These are phyloP conservation scores for Nakaseomyces kungkrabaensis DNA, from an alignment of 1,139 yeast genomes.

Conservation along the genomic window DNA sequence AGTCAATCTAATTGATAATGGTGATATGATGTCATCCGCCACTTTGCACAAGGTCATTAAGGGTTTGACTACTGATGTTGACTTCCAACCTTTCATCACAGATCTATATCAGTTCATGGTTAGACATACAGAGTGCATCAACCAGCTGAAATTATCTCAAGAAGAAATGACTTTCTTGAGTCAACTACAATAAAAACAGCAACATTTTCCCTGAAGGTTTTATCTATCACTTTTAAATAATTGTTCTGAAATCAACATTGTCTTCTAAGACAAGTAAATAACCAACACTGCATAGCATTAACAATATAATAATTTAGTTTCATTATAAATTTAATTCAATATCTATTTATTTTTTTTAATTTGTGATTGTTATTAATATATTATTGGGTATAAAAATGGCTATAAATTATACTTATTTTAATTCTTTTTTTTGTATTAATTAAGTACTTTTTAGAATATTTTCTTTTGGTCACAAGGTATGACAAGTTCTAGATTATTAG, in stretches of 20 bases:
- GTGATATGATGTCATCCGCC: slow-evolving; percentile 11
- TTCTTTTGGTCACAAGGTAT: no score
- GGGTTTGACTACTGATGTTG: slow-evolving; percentile 23
- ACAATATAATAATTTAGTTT: neutral
- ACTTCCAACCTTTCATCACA: slow-evolving; percentile 19
- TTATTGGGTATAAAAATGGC: neutral
- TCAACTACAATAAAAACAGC: slow-evolving; percentile 7
- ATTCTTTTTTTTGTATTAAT: neutral
- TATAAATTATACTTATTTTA: neutral
- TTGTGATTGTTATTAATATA: neutral
- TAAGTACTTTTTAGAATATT: neutral
- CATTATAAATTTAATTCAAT: no score
- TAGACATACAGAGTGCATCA: slow-evolving; percentile 16
- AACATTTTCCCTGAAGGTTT: no score
- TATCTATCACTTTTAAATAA: no score
- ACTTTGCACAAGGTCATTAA: slow-evolving; percentile 19
- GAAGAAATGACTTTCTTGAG: slow-evolving; percentile 22
- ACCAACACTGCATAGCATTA: neutral
- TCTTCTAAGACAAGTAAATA: no score
- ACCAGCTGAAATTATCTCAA: slow-evolving; percentile 13
- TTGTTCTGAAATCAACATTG: no score
- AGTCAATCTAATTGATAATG: slow-evolving; percentile 18
- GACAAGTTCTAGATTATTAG: no score
- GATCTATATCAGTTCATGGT: slow-evolving; percentile 21
- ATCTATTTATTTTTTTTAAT: no score